Evolutionary conservation across 306 rosid genomes (phyloP), one percentile per base, ranked within the genome.

Genomic region (Chamaecrista fasciculata): DNA sequence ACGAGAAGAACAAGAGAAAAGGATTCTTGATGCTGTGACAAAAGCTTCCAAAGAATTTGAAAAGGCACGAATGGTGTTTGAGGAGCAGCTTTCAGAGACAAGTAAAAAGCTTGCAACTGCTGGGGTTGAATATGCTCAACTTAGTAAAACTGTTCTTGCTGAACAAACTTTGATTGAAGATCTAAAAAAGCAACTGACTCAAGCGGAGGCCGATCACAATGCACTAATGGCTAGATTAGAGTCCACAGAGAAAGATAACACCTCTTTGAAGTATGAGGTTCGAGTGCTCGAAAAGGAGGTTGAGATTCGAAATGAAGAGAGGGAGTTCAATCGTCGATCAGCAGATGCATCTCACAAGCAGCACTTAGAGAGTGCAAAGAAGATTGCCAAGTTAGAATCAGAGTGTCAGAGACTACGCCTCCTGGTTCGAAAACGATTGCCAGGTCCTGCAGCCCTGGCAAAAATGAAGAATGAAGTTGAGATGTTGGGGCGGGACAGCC

Each of bases 381-480:
- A 82, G 75, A 78, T 87, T 62, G 84, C 92, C 1, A 87, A 82
- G 78, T 75, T 87, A 47, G 92, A 87, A 61, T 82, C 89, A 8
- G 92, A 87, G 78, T 87, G 92, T 78, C 92, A 87, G 80, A 75
- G 87, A 81, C 65, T 87, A 78, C 89, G 89, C 11, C 65, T 87
- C 40, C 84, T 87, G 18, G 86, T 87, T 26, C 78, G 81, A 53
- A 87, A 87, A 80, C 78, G 89, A 59, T 80, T 87, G 66, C 92
- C 92, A 51, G 86, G 92, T 64, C 92, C 92, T 70, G 92, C 87
- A 61, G 87, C 92, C 43, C 69, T 87, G 62, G 84, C 73, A 7
- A 87, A 78, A 81, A 84, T 87, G 89, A 84, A 82, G 72, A 87
- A 76, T 57, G 92, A 87, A 76, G 92, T 84, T 23, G 92, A 80